Conservation (phyloP, 108 stramenopile genomes). For the Seminavis robusta region DNA sequence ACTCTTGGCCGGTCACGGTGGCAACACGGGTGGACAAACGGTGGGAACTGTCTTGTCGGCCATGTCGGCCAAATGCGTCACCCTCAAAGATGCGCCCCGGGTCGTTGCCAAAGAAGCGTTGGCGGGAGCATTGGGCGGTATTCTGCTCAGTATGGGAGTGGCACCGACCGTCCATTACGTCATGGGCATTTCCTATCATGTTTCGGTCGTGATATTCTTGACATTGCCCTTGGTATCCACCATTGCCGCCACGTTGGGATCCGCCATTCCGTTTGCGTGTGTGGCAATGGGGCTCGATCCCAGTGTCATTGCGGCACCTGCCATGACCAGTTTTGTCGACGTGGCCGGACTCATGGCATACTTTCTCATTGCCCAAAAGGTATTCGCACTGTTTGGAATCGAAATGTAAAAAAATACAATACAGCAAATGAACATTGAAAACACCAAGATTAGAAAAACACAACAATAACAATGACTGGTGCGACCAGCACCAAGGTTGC, state of each 20-base stretch:
- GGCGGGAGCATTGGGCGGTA: slow-evolving; percentile 68
- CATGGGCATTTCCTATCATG: slow-evolving; percentile 80
- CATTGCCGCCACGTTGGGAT: slow-evolving; percentile 76
- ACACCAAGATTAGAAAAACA: no score
- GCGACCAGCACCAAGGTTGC: no score
- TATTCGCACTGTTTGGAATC: slow-evolving; percentile 70
- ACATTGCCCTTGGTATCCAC: slow-evolving; percentile 78
- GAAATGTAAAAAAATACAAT: slow-evolving; percentile 66
- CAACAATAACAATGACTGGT: no score
- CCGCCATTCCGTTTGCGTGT: slow-evolving; percentile 76
- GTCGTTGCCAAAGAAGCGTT: slow-evolving; percentile 69
- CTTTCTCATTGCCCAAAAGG: slow-evolving; percentile 78
- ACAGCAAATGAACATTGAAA: no score
- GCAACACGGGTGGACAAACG: slow-evolving; percentile 87
- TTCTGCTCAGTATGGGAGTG: slow-evolving; percentile 56
- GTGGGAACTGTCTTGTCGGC: slow-evolving; percentile 84
- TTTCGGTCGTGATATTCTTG: slow-evolving; percentile 63
- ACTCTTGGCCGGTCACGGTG: slow-evolving; percentile 86
- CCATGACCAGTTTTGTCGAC: slow-evolving; percentile 92
- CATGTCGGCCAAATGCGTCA: slow-evolving; percentile 58
- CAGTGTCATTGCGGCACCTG: slow-evolving; percentile 83
- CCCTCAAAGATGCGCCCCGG: slow-evolving; percentile 49
- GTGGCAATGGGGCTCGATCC: slow-evolving; percentile 72
- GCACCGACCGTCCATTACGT: slow-evolving; percentile 69
- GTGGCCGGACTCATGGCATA: slow-evolving; percentile 81